Evolutionary conservation across 2,329 filamentous ascomycete genomes (phyloP), one percentile per base, ranked within the genome.

Genomic region (Aspergillus viridinutans): DNA sequence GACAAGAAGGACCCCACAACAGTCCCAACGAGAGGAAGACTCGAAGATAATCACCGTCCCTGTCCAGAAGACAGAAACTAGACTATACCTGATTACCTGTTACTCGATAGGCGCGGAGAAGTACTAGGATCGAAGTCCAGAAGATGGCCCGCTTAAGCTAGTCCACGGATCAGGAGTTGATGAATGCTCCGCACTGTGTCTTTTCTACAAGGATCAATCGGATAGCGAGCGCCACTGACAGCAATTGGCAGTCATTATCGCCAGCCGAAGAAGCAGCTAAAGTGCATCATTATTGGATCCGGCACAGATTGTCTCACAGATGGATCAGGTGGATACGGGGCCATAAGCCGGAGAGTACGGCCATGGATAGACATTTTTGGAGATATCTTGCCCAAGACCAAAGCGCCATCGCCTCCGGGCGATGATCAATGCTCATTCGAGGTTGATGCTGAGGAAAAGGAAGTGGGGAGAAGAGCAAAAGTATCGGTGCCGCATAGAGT

Each of bases 231-330:
- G 43, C 43, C 21, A 47, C 23, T 14, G 43, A 26, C 43, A 58
- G 61, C 55, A 60, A 56, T 57, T 50, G 14, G 56, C 49, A 42
- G 58, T 55, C 47, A 54, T 58, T 53, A 54, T 43, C 45, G 55
- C 45, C 52, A 64, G 51, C 43, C 43, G 12, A 23, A 12, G 9
- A 47, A 14, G 23, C 43, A 14, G 10, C 21, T 12, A 23, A 26
- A 23, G 43, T 23, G 21, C 12, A 47, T 47, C 43, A 26, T 14
- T 14, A 47, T 47, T 47, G 43, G 21, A 47, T 26, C 43, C 12
- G 6, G 9, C 23, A 47, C 23, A 23, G 43, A 8, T 26, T 20
- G 43, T 23, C 43, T 47, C 43, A 47, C 43, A 47, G 43, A 47
- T 23, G 43, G 43, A 47, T 47, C 43, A 47, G 43, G 43, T 47